Conservation (phyloP, 148 eudicot genomes). For the Rhododendron ferrugineum region DNA sequence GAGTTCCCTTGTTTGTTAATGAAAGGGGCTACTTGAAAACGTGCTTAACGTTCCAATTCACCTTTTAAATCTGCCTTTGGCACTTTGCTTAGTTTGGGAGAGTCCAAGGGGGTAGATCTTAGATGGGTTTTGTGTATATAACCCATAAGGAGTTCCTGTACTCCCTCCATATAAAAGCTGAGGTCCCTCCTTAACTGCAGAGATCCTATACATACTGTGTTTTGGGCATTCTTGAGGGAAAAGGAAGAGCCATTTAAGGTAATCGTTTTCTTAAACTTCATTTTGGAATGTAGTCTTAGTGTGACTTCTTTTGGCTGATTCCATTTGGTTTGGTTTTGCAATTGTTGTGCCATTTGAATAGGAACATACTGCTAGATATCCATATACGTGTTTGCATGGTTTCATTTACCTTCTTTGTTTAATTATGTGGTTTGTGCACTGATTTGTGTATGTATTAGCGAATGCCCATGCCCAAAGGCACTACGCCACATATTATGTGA, state of each 20-base stretch:
- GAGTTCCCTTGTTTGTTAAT: not conserved
- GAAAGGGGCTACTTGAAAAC: constrained; percentile 9
- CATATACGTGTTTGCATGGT: not conserved
- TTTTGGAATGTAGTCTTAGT: not conserved
- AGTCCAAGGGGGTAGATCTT: not conserved
- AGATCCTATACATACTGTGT: not conserved
- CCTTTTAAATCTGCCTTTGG: not conserved
- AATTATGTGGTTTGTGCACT: not conserved
- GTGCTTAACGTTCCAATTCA: not conserved
- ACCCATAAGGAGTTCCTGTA: not conserved
- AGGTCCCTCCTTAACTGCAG: not conserved
- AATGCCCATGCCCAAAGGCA: not conserved
- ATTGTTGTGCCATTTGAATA: not conserved
- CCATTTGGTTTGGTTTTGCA: not conserved
- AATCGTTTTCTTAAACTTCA: not conserved
- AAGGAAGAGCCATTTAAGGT: not conserved
- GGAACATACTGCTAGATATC: not conserved
- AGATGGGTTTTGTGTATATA: not conserved
- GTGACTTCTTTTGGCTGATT: not conserved
- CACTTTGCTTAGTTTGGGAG: constrained; percentile 7
- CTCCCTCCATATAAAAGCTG: not conserved
- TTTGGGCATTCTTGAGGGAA: not conserved
- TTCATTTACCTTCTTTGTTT: not conserved
- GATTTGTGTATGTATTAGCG: not conserved
- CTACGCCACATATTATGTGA: not conserved